Evolutionary conservation across 257 asterid species (phyloP), one percentile per base, ranked within the genome.

Genomic region (Ehretia macrophylla): DNA sequence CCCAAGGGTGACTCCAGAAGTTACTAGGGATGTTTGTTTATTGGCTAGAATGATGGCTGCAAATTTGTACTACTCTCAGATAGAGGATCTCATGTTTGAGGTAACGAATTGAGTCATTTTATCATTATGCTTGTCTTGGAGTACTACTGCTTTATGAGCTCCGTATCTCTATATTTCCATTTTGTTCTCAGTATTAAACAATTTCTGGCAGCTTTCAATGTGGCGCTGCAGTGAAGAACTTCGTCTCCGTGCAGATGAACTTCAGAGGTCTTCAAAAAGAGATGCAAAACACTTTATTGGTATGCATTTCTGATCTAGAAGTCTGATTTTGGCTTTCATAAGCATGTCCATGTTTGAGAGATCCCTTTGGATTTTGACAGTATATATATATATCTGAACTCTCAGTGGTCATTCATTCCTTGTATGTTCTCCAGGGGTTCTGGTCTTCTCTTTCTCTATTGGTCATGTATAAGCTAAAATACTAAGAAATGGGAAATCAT

Each of bases 31-130:
- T 66, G 96, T 90, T 27, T 90, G 97, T 82, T 77, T 90, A 46
- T 76, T 90, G 60, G 93, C 97, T 50, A 75, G 97, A 72, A 90
- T 90, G 98, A 90, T 90, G 98, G 98, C 94, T 64, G 98, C 98
- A 58, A 90, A 90, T 62, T 52, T 91, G 68, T 91, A 91, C 80
- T 87, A 81, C 69, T 80, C 97, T 17, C 96, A 87, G 81, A 87
- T 90, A 38, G 97, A 90, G 81, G 95, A 90, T 81, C 97, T 90
- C 63, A 91, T 91, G 98, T 91, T 91, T 53, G 98, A 91, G 94
- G 98, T 90, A 55, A 69, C 59, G 22, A 56, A 27, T 47, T 11
- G 46, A 21, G 8, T 10, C 11, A 19, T 48, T 51, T 49, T 32
- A 17, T 20, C 18, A 3, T 4, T 37, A 16, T 46, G 20, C 51